phyloP scores from a whole-genome alignment of 495 filamentous ascomycete species.

The Penicillium pancosmium region DNA sequence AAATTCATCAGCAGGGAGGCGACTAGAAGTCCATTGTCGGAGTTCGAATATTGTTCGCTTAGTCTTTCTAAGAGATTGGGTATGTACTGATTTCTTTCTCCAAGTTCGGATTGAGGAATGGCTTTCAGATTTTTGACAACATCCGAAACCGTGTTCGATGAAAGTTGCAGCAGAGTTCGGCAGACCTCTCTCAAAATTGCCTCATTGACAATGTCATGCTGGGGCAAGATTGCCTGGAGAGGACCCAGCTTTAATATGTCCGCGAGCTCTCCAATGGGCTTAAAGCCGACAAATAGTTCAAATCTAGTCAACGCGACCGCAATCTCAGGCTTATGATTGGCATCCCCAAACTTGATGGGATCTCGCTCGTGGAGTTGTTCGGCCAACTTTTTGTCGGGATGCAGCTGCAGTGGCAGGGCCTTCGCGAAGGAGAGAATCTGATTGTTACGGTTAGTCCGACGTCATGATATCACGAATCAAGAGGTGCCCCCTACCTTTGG shows the following conservation, averaged over 20 bases:
- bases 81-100: slow-evolving; percentile 51
- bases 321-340: slow-evolving; percentile 84
- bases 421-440: slow-evolving; percentile 74
- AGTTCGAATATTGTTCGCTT: slow-evolving; percentile 59
- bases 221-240: slow-evolving; percentile 53
- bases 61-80: slow-evolving; percentile 61
- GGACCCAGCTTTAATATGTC: slow-evolving; percentile 56
- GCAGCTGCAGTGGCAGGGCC: slow-evolving; percentile 75
- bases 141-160: slow-evolving; percentile 49
- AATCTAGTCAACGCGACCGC: slow-evolving; percentile 70
- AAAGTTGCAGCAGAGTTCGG: slow-evolving; percentile 53
- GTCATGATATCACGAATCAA: too few relatives aligned
- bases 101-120: slow-evolving; percentile 47
- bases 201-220: slow-evolving; percentile 53
- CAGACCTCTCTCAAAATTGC: slow-evolving; percentile 59
- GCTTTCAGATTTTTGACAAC: slow-evolving; percentile 49
- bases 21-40: slow-evolving; percentile 58
- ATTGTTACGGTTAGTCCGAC: neutral
- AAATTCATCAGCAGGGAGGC: slow-evolving; percentile 71
- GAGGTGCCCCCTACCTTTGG: slow-evolving; percentile 55
- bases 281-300: slow-evolving; percentile 75
- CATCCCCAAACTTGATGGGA: slow-evolving; percentile 65
- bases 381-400: slow-evolving; percentile 68
- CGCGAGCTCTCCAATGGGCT: slow-evolving; percentile 60
- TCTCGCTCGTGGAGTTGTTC: slow-evolving; percentile 62